Evolutionary conservation across 2,329 filamentous ascomycete genomes (phyloP).

Genomic region (Clarireedia sp.): DNA sequence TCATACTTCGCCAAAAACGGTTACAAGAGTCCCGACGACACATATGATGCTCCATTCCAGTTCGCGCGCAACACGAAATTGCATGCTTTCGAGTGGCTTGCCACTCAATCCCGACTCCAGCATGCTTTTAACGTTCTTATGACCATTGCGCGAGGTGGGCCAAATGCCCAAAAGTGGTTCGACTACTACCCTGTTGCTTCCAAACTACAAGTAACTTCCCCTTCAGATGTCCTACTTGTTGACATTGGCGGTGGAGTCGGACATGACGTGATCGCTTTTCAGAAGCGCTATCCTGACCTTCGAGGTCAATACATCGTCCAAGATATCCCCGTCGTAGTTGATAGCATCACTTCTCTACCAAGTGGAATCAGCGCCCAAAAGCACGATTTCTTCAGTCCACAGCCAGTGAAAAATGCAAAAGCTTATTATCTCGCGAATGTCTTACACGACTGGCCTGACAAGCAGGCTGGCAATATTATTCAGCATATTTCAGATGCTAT

Average conservation of each 20-base stretch:
- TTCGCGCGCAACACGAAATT: constrained; percentile 8
- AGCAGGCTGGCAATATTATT: background rate
- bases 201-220: constrained; percentile 1
- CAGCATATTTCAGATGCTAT: constrained; percentile 1
- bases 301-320: constrained; percentile 2
- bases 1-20: constrained; percentile 9
- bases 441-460: constrained; percentile 6
- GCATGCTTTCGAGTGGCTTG: constrained; percentile 14
- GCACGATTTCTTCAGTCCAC: background rate
- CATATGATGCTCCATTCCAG: constrained; percentile 14
- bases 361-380: background rate
- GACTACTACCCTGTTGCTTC: constrained; percentile 7
- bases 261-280: constrained; percentile 1
- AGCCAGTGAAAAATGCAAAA: background rate
- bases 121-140: constrained; percentile 14
- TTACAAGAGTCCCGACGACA: constrained; percentile 10
- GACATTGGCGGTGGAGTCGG: constrained; percentile 10
- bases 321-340: background rate
- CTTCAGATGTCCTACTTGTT: constrained; percentile 6
- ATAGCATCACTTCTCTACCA: background rate
- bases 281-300: background rate
- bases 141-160: constrained; percentile 2
- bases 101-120: constrained; percentile 10
- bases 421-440: constrained; percentile 1
- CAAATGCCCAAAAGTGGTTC: constrained; percentile 6